A percentile compares a stretch with the other conserved stretches of the same genome.
Conservation (phyloP, 1,284 basidiomycete genomes). For the Apiotrichum gracile region DNA sequence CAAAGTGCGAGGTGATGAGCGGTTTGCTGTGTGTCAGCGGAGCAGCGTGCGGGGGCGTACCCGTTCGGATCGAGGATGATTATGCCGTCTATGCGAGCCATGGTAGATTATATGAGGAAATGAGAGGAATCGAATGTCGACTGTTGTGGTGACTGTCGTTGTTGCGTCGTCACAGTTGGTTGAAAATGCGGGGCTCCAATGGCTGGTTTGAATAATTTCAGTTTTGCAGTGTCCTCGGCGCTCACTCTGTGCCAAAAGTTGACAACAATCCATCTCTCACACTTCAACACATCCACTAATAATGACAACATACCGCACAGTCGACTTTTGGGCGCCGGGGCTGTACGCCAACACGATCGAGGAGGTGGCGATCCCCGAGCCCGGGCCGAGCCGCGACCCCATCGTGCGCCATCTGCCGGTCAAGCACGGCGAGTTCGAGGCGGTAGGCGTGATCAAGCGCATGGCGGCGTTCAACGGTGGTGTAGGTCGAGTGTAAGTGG, state of each 20-base stretch:
- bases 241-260: too few relatives aligned
- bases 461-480: constrained; percentile 19
- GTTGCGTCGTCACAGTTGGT: not conserved
- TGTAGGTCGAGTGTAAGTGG: not conserved
- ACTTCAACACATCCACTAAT: not conserved
- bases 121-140: not conserved
- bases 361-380: constrained; percentile 37
- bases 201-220: not conserved
- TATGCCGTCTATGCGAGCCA: constrained; percentile 68
- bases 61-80: constrained; percentile 78
- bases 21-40: constrained; percentile 57
- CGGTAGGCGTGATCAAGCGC: constrained; percentile 34
- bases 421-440: constrained; percentile 31
- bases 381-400: constrained; percentile 25
- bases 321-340: constrained; percentile 42
- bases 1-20: constrained; percentile 86
- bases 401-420: constrained; percentile 40
- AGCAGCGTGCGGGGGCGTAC: constrained; percentile 49
- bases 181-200: not conserved
- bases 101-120: constrained; percentile 6
- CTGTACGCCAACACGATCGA: constrained; percentile 42
- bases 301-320: constrained; percentile 21
- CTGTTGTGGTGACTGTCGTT: not conserved
- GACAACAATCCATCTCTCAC: not conserved
- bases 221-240: too few relatives aligned